phyloP scores from a whole-genome alignment of 306 rosid species.

The Quercus aquifolioides region DNA sequence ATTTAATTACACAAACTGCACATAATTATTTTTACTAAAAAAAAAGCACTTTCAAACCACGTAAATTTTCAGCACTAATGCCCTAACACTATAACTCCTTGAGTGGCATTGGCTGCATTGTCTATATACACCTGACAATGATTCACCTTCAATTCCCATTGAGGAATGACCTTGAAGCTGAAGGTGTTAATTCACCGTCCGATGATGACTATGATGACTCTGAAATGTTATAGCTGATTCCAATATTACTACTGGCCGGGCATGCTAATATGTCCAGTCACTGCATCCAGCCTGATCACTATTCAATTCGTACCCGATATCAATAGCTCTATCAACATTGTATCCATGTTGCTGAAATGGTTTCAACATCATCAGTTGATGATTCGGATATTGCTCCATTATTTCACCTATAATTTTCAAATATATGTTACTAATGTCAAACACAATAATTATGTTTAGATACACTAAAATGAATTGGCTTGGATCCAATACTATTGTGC shows the following conservation, averaged over 20 bases:
- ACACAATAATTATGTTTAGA: neutral
- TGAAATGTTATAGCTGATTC: slow-evolving; percentile 25
- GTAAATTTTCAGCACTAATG: neutral
- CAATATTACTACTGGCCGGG: neutral
- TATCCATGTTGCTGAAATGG: slow-evolving; percentile 27
- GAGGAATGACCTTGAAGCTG: slow-evolving; percentile 26
- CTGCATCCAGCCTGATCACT: slow-evolving; percentile 27
- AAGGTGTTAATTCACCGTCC: slow-evolving; percentile 44
- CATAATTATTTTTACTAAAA: neutral
- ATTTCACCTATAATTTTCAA: slow-evolving; percentile 34
- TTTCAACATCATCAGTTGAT: slow-evolving; percentile 6
- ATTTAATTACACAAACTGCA: neutral
- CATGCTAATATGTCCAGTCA: slow-evolving; percentile 34
- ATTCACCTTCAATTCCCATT: slow-evolving; percentile 11
- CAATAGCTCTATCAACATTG: slow-evolving; percentile 20
- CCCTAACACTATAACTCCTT: neutral
- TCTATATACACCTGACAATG: slow-evolving; percentile 13
- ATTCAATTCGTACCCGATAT: slow-evolving; percentile 12
- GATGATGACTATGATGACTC: slow-evolving; percentile 49
- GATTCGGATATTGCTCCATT: slow-evolving; percentile 21
- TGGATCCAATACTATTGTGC: too few species aligned
- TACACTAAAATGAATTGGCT: fast-evolving
- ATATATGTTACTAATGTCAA: neutral
- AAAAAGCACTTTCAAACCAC: neutral
- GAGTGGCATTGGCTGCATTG: neutral